phyloP scores from a whole-genome alignment of 2,329 filamentous ascomycete species.

The Eurotiales sp. region DNA sequence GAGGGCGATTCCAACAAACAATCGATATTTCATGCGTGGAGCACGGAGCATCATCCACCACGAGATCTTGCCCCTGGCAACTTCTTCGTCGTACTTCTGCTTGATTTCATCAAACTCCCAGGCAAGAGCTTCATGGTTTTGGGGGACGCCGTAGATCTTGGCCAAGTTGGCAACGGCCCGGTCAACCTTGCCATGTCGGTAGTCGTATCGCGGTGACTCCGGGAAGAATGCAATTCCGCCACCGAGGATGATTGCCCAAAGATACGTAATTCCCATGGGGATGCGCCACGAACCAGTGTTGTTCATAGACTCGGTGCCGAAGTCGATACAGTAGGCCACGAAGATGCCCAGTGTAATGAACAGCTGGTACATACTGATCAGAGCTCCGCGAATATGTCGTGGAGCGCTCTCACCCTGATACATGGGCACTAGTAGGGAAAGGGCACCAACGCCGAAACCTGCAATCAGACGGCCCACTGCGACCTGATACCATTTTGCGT shows the following conservation, averaged over 20 bases:
- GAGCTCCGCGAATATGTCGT: constrained; percentile 42
- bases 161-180: constrained; percentile 50
- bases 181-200: constrained; percentile 52
- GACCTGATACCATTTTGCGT: constrained; percentile 38
- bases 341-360: constrained; percentile 48
- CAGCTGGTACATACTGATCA: constrained; percentile 44
- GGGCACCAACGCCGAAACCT: constrained; percentile 42
- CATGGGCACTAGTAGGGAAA: constrained; percentile 43
- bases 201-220: constrained; percentile 57
- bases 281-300: constrained; percentile 46
- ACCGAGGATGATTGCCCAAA: constrained; percentile 54
- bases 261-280: constrained; percentile 54
- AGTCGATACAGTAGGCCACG: constrained; percentile 46
- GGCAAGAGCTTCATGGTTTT: constrained; percentile 50
- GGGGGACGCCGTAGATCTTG: constrained; percentile 51
- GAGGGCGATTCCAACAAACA: constrained; percentile 38
- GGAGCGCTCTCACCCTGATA: constrained; percentile 45
- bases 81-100: constrained; percentile 53
- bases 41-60: constrained; percentile 39
- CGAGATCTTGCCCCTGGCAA: constrained; percentile 25
- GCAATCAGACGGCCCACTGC: constrained; percentile 42
- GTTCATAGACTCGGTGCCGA: constrained; percentile 32
- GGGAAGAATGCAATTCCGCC: constrained; percentile 53
- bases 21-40: constrained; percentile 42
- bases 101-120: constrained; percentile 55